Evolutionary conservation across 2,329 filamentous ascomycete species (phyloP).

Genomic region (Fusarium haematococcum): DNA sequence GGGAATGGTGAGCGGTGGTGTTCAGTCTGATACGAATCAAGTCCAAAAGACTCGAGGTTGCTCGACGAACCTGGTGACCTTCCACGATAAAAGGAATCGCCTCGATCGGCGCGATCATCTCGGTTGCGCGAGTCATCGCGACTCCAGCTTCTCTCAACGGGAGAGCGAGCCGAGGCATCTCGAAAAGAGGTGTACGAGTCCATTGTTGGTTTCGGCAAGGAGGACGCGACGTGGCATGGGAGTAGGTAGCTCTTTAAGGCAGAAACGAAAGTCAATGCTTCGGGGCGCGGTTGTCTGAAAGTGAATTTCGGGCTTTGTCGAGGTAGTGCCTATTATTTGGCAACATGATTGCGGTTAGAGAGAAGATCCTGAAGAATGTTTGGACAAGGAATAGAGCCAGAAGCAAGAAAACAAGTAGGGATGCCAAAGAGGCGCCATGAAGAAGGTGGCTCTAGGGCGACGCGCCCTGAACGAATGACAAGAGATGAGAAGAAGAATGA

Average conservation of each 20-base stretch:
- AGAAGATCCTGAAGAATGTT: conserved; percentile 56
- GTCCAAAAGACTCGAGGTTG: not conserved
- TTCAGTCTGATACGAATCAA: not conserved
- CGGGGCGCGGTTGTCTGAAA: conserved; percentile 3
- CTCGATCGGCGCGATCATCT: conserved; percentile 58
- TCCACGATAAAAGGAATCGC: conserved; percentile 72
- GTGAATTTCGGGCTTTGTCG: conserved; percentile 43
- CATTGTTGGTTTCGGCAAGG: conserved; percentile 53
- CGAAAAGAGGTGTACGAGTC: conserved; percentile 67
- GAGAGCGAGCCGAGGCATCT: conserved; percentile 64
- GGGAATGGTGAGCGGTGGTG: conserved; percentile 4
- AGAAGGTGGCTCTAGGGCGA: conserved; percentile 32
- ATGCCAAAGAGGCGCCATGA: conserved; percentile 45
- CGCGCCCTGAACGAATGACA: conserved; percentile 26
- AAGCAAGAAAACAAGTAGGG: conserved; percentile 39
- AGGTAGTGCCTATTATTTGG: conserved; percentile 60
- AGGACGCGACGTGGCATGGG: conserved; percentile 32
- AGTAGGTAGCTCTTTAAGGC: conserved; percentile 1
- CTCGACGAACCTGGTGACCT: conserved; percentile 76
- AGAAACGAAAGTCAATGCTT: conserved; percentile 15
- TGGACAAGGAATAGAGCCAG: conserved; percentile 38
- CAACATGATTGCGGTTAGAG: conserved; percentile 68
- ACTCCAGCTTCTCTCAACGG: conserved; percentile 64
- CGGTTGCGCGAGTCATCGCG: conserved; percentile 65
- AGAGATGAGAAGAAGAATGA: conserved; percentile 17